Evolutionary conservation across 768 basidiomycete species (phyloP).

Genomic region (Panaeolus cyanescens): DNA sequence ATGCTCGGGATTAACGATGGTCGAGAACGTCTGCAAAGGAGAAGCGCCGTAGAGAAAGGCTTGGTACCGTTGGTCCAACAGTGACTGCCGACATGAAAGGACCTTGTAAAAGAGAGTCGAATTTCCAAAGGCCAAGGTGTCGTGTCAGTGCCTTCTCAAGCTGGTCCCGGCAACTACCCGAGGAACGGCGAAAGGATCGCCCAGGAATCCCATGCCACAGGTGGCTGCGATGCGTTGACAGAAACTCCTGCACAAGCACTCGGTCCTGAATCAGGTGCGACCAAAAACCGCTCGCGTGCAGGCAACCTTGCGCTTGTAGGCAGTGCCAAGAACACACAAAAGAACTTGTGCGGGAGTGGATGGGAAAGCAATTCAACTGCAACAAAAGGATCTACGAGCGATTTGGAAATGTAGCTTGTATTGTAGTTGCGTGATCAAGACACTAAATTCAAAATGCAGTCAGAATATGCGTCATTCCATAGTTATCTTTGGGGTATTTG

Average conservation of each 20-base stretch:
- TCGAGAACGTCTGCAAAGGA: not conserved
- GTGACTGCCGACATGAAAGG: not conserved
- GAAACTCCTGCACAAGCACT: not conserved
- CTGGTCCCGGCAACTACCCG: not conserved
- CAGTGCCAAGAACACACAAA: not conserved
- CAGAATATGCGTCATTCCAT: not conserved
- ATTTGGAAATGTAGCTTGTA: not conserved
- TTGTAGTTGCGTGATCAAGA: not conserved
- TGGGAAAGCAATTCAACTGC: not conserved
- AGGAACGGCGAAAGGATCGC: not conserved
- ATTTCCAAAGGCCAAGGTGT: not conserved
- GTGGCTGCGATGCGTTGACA: not conserved
- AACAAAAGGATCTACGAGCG: not conserved
- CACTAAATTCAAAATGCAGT: not conserved
- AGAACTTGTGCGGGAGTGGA: not conserved
- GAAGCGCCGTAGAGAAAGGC: not conserved
- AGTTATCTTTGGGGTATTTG: not conserved
- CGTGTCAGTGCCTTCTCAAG: not conserved
- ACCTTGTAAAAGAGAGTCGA: not conserved
- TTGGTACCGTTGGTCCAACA: not conserved
- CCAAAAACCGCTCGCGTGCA: not conserved
- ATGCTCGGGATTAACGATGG: not conserved
- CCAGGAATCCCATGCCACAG: slow-evolving; percentile 4
- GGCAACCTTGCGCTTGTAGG: not conserved
- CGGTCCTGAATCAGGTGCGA: slow-evolving; percentile 3